Conservation (phyloP, 805 yeast species). For the Zygosaccharomyces bailii region DNA sequence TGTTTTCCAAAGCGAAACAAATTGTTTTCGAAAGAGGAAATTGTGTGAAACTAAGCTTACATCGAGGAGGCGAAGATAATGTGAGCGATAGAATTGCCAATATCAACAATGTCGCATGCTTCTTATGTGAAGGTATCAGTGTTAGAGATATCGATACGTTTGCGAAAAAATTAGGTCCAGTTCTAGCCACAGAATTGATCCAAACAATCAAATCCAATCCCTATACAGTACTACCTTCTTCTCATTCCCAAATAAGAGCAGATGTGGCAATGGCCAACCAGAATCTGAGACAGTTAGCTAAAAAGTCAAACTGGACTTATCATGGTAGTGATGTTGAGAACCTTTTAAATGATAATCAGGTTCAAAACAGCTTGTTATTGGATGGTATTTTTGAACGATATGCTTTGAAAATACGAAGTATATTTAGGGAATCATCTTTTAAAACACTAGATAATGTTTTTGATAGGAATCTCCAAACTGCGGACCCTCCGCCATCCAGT, state of each 20-base stretch:
- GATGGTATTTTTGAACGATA: conserved; percentile 27
- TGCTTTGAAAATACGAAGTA: conserved; percentile 17
- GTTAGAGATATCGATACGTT: conserved; percentile 3
- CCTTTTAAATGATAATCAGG: conserved; percentile 23
- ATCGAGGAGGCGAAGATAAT: neutral
- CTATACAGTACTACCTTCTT: conserved; percentile 16
- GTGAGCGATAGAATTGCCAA: conserved; percentile 10
- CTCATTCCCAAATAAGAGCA: conserved; percentile 12
- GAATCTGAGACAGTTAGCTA: conserved; percentile 15
- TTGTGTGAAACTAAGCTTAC: neutral
- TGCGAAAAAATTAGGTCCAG: conserved; percentile 19
- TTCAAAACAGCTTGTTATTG: conserved; percentile 24
- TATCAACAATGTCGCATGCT: conserved; percentile 8
- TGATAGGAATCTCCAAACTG: neutral
- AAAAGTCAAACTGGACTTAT: conserved; percentile 17
- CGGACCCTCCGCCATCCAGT: neutral
- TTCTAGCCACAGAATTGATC: conserved; percentile 24
- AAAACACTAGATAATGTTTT: conserved; percentile 2
- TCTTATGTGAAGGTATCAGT: conserved; percentile 4
- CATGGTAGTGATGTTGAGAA: conserved; percentile 17
- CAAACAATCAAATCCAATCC: conserved; percentile 27
- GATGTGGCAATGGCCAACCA: conserved; percentile 13
- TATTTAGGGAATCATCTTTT: conserved; percentile 17
- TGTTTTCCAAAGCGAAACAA: conserved; percentile 19
- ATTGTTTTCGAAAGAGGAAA: conserved; percentile 9